A percentile compares a stretch with the other conserved stretches of the same genome.
These are phyloP conservation scores for Neopestalotiopsis clavispora DNA, from an alignment of 2,329 filamentous ascomycete species.

Conservation along the genomic window DNA sequence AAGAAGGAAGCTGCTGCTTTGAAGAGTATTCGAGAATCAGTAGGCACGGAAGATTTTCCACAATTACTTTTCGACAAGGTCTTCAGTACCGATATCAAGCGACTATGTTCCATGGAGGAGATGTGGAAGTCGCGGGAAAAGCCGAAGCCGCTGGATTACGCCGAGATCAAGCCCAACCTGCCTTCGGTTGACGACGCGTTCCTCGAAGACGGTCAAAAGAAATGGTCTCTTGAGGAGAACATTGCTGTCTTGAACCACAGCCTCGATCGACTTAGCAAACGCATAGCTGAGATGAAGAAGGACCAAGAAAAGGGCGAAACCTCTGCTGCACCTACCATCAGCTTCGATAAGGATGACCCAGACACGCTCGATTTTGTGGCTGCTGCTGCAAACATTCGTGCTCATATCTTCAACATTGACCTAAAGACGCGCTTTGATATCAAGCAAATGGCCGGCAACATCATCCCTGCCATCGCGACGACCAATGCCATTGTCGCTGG, in stretches of 20 bases:
- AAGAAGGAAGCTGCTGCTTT: conserved; percentile 83
- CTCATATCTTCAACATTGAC: conserved; percentile 87
- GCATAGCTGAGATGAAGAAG: conserved; percentile 69
- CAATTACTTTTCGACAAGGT: conserved; percentile 91
- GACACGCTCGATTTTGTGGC: conserved; percentile 96
- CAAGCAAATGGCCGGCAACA: conserved; percentile 99
- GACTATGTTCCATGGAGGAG: conserved; percentile 85
- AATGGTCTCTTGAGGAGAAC: conserved; percentile 86
- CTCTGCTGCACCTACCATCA: conserved; percentile 67
- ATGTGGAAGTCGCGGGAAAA: conserved; percentile 90
- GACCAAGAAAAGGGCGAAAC: conserved; percentile 41
- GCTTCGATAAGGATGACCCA: conserved; percentile 95
- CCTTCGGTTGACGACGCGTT: conserved; percentile 56
- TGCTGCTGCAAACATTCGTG: conserved; percentile 87
- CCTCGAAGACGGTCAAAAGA: conserved; percentile 70
- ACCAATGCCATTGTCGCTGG: conserved; percentile 97
- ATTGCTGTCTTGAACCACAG: conserved; percentile 87
- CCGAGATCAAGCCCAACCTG: conserved; percentile 60
- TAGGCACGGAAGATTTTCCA: conserved; percentile 79
- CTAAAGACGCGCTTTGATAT: conserved; percentile 91
- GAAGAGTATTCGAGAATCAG: conserved; percentile 79
- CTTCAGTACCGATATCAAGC: conserved; percentile 82
- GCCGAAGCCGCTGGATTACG: conserved; percentile 76
- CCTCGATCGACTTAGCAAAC: conserved; percentile 74
- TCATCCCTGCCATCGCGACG: conserved; percentile 97